Base-by-base conservation (phyloP, 805 yeast genomes). In the Clavispora vitiphila region DNA sequence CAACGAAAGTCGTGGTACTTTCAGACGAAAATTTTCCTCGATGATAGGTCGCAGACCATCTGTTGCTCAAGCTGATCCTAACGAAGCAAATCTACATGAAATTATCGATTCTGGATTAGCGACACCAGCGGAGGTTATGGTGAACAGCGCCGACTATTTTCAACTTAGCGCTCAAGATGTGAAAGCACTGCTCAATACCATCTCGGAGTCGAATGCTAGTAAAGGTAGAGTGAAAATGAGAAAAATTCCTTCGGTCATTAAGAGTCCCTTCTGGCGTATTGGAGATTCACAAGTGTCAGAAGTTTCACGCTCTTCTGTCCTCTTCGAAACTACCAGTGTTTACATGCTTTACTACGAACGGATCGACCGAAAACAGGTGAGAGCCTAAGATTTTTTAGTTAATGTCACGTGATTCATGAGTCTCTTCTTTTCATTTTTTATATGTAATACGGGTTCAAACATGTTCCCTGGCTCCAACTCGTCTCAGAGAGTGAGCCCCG, bases 331-430 rank as follows among this genome's bases (percentile, higher is more conserved):
- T 23, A 69, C 78, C 22, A 87, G 85, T n/a, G 96, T 80, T 1
- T 91, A 91, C 61, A 77, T 91, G 84, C 64, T 91, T 40, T 83
- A 86, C 55, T 93, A 86, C 56, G 96, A 90, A 57, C 64, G 77
- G 44, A 63, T 70, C 16, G 76, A 71, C 40, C 23, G 51, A n/a
- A 40, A 40, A 22, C 47, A 42, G 32, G 38, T 50, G 8, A 39
- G 32, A 14, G 19, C 20, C 4, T 37, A 11, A 34, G 10, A 14
- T 19, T 32, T 19, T n/a, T 12, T 32, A 8, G 23, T 10, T 4
- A 4, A 5, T 32, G 16, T 19, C 35, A 20, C 24, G 35, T 32
- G 24, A 6, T 31, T 11, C 12, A 4, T 31, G 34, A 8, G 20
- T 30, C 8, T 16, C 8, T 7, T 19, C 12, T 19, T 19, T 16